Base-by-base conservation (phyloP, 805 yeast genomes). In the Saccharomycopsis malanga region DNA sequence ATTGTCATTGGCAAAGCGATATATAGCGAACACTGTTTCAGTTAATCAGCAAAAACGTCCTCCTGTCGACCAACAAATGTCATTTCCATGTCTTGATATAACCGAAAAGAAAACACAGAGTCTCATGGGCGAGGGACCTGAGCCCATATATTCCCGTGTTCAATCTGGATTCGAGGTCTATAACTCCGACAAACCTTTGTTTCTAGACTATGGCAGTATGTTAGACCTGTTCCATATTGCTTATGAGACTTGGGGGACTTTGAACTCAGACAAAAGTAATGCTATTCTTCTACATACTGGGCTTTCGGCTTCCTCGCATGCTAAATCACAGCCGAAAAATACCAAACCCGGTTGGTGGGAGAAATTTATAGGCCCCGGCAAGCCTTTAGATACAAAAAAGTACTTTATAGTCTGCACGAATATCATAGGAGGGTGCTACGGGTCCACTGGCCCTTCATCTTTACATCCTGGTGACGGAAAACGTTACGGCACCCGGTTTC, bases 291-390 rank as follows among this genome's bases (percentile, higher is more conserved):
- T 89, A 7, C 96, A 89, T 58, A 89, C 97, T 0, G 97, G 97
- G 0, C 71, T 89, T 17, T 85, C 95, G 0, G 96, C 96, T 0
- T 85, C 95, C 0, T 86, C 96, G 2, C 97, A 89, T 67, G 97
- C 96, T 7, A 83, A 77, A 57, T 85, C 95, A 2, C 93, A 85
- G 50, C 67, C 70, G 0, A 68, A 73, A 25, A 88, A 88, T 61
- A 61, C 76, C 4, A 74, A 76, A 52, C 77, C 79, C 4, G 97
- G 97, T 14, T 89, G 97, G 97, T 89, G 97, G 97, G 96, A 89
- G 60, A 74, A 79, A 49, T 88, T 88, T 64, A 87, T 89, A 44
- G 97, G 97, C 0, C 86, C 95, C 1, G 88, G 81, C 1, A 71
- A 71, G 53, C 57, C 61, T 4, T 61, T 89, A 44, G 97, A 89